Percentiles rank a stretch among this genome's conserved stretches.
Conservation (phyloP, 306 rosid species). For the Pyrus betulifolia region DNA sequence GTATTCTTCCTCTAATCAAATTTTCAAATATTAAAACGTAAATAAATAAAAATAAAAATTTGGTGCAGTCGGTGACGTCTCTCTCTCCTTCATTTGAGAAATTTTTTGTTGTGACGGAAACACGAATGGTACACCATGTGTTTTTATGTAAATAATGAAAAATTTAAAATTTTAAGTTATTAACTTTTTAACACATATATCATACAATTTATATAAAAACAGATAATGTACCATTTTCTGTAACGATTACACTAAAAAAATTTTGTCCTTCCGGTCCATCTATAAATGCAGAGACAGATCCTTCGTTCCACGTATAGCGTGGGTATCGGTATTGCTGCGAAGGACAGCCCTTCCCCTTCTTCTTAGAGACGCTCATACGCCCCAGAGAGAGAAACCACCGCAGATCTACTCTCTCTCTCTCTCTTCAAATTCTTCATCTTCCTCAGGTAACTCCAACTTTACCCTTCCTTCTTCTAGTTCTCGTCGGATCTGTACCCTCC, state of each 20-base stretch:
- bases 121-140: too few species aligned
- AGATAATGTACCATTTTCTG: too few species aligned
- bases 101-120: too few species aligned
- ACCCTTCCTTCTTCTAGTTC: neutral
- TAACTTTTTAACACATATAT: too few species aligned
- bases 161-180: too few species aligned
- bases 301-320: neutral
- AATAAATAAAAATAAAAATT: neutral
- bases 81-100: too few species aligned
- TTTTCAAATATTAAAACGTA: neutral
- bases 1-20: too few species aligned
- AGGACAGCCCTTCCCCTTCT: constrained; percentile 6
- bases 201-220: too few species aligned
- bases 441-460: constrained; percentile 21
- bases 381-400: neutral
- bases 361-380: neutral
- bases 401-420: neutral
- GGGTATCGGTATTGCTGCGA: neutral
- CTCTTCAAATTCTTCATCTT: constrained; percentile 11
- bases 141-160: too few species aligned
- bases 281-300: neutral
- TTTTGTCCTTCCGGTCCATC: neutral
- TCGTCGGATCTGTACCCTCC: neutral
- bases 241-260: too few species aligned
- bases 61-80: neutral